Base-by-base conservation (phyloP, 2,329 filamentous ascomycete species). In the Aureobasidium sp. region DNA sequence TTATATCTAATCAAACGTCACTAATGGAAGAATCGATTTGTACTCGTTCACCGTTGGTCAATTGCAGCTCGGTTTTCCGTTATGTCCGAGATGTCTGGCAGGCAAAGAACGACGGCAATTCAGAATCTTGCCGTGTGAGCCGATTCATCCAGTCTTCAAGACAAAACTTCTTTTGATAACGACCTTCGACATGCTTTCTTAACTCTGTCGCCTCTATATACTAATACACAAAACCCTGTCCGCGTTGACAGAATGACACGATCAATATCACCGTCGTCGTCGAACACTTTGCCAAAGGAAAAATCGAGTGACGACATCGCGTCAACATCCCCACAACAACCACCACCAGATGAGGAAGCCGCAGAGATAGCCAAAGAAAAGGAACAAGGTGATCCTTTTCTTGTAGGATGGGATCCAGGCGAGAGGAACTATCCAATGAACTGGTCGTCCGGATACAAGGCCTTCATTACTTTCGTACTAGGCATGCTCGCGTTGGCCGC, bases 361-460 rank as follows among this genome's bases (percentile, higher is more conserved):
- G 48, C 57, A 39, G 30, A 44, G 30, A 47, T 44, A 21, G 21
- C 34, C 13, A 42, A 39, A 16, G 51, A 64, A 41, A 27, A 61
- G 30, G 6, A 55, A 29, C 25, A 55, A 25, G 50, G 44, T 29
- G 61, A 66, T 58, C 62, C 65, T 4, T 72, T 68, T 53, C 62
- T 66, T 13, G 71, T 73, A 16, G 62, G 64, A 14, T 74, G 94
- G 94, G 90, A 97, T 72, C 86, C 90, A 9, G 85, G 88, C 72
- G 85, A 85, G 67, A 82, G 89, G 74, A 68, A 69, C 8, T 80
- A 83, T 62, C 81, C 81, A 0, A 73, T 75, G 53, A 81, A 80
- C 64, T 82, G 76, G 73, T 69, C 70, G 0, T 66, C 68, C 6
- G 47, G 53, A 3, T 76, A 78, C 63, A 81, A 81, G 67, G 72